Evolutionary conservation across 2,329 filamentous ascomycete species (phyloP), one percentile per base, ranked within the genome.

Genomic region (Beauveria asiatica): DNA sequence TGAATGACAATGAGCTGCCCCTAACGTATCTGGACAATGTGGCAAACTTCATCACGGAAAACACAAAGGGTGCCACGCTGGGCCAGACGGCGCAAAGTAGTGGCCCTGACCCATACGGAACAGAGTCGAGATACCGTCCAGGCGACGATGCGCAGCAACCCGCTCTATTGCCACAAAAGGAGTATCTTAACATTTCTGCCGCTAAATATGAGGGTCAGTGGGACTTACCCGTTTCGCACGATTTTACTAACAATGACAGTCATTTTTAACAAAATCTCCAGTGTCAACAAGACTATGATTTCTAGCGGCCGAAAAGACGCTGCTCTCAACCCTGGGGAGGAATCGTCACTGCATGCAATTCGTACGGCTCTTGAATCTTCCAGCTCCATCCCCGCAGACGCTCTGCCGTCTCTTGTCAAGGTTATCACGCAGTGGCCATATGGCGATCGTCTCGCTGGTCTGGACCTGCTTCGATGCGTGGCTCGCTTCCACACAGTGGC

Each of bases 21-120:
- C 82, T 95, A 59, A 85, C 83, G 3, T 97, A 96, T 69, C 81
- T 97, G 16, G 93, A 97, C 66, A 90, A 92, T 70, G 92, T 97
- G 17, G 90, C 92, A 7, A 89, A 94, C 65, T 97, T 97, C 73
- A 96, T 99, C 66, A 83, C 89, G 10, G 82, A 88, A 60, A 97
- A 97, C 69, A 96, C 92, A 1, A 85, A 93, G 74, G 92, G 92
- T 3, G 88, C 91, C 8, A 90, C 87, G 1, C 76, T 96, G n/a
- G 91, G 91, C 1, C 82, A 86, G 65, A 70, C 78, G 17, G 76
- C 80, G 52, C 77, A 72, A 8, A 71, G 78, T 2, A 73, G 76
- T 17, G 57, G 57, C 13, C 77, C 83, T 39, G 90, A 96, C 73
- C 87, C 90, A 0, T 91, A 86, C 77, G 91, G 90, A 7, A 86